A percentile compares a stretch with the other conserved stretches of the same genome.
Evolutionary conservation across 345 rosid species (phyloP).

Genomic region (Laguncularia racemosa): DNA sequence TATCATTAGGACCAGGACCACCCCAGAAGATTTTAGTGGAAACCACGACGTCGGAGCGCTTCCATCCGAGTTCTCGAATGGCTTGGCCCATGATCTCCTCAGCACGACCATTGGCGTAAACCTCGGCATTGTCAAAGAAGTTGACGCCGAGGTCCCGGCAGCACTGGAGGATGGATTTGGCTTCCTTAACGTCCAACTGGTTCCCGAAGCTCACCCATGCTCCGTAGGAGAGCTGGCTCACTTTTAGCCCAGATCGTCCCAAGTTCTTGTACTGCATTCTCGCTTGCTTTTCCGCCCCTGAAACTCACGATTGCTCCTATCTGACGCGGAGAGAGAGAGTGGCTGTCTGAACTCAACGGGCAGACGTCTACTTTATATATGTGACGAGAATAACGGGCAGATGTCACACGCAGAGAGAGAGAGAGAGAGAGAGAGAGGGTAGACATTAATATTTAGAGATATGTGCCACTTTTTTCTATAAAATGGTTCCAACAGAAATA

Average conservation of each 20-base stretch:
- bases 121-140: constrained; percentile 99
- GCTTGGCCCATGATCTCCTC: constrained; percentile 99
- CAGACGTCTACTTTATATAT: too few species aligned
- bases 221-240: constrained; percentile 87
- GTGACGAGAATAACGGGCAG: too few species aligned
- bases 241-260: constrained; percentile 86
- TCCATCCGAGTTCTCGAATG: constrained; percentile 97
- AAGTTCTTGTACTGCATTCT: constrained; percentile 83
- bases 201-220: constrained; percentile 98
- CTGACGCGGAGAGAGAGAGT: too few species aligned
- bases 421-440: too few species aligned
- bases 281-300: background rate
- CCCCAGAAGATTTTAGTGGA: constrained; percentile 99
- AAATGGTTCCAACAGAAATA: too few species aligned
- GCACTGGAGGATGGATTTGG: constrained; percentile 84
- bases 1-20: constrained; percentile 92
- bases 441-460: too few species aligned
- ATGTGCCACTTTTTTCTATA: too few species aligned
- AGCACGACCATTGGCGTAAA: constrained; percentile 92
- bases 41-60: constrained; percentile 79
- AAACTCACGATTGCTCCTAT: too few species aligned
- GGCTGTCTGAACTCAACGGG: too few species aligned
- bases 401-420: too few species aligned
- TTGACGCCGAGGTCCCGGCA: constrained; percentile 89
- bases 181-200: constrained; percentile 95